Base-by-base conservation (phyloP, 2,329 filamentous ascomycete genomes). In the Leptographium lundbergii region DNA sequence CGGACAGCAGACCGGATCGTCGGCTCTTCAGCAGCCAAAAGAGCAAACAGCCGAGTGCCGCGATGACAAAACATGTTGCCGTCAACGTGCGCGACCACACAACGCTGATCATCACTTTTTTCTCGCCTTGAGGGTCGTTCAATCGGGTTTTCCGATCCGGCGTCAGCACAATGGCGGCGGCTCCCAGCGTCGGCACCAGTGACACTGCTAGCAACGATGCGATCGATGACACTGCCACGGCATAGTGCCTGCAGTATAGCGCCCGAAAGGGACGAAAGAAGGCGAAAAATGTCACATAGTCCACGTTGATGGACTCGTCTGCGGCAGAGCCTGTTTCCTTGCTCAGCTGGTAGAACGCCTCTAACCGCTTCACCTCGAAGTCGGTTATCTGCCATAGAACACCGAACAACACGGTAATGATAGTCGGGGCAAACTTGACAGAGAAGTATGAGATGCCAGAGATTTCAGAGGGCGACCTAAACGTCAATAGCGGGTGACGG, bases 271-370 rank as follows among this genome's bases (percentile, higher is more conserved):
- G 87, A 2, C 85, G 77, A 47, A 86, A 70, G 65, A 87, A 82
- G 65, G 79, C 84, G 71, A 86, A 81, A 64, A 82, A 79, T 6
- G 86, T 88, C 52, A 88, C 77, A 61, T 90, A 90, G 68, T 89
- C 85, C 61, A 88, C 85, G 63, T 89, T 89, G 66, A 90, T 79
- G 0, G 84, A 87, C 66, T 83, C 80, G 47, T 79, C 79, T 0
- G 84, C 84, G 24, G 84, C 70, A 1, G 84, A 82, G 17, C 84
- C 84, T 3, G 75, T 76, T 3, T 77, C 73, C 62, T 77, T 81
- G 3, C 82, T 85, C 56, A 87, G 73, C 67, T 87, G 84, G 63
- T 85, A 84, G 65, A 81, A 87, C 0, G 84, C 80, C 67, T 87
- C 84, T 32, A 86, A 70, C n/a, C 84, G 77, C 66, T 80, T 82